Conservation (phyloP, 176 grass and related monocot genomes). For the Phragmites australis region DNA sequence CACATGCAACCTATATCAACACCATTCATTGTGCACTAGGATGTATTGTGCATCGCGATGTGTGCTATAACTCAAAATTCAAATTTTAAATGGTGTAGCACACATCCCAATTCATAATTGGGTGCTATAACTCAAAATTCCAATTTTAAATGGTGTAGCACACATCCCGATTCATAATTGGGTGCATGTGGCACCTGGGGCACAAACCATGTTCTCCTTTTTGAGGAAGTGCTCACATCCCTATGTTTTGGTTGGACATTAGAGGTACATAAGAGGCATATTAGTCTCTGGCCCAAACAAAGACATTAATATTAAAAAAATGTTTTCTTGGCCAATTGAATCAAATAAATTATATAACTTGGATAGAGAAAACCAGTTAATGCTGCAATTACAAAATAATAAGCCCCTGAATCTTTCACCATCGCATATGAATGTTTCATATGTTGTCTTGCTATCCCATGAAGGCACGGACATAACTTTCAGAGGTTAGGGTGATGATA, state of each 20-base stretch:
- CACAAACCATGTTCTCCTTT: neutral
- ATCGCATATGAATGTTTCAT: neutral
- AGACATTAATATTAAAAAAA: neutral
- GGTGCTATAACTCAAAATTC: neutral
- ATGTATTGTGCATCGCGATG: neutral
- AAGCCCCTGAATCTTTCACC: neutral
- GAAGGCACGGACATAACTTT: neutral
- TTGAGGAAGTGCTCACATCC: neutral
- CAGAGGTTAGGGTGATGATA: neutral
- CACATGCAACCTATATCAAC: neutral
- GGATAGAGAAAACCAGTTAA: neutral
- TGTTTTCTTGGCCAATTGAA: neutral
- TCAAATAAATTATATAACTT: neutral
- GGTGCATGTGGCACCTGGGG: too few relatives aligned
- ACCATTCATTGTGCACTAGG: neutral
- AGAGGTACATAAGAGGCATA: neutral
- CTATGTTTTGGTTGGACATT: conserved; percentile 7
- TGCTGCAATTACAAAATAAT: neutral
- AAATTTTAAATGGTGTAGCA: neutral
- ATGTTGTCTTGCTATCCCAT: neutral
- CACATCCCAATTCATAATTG: neutral
- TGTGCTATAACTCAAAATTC: neutral
- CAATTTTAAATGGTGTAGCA: neutral
- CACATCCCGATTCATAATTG: neutral
- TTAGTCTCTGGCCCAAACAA: neutral